Percentiles rank a stretch among this genome's conserved stretches.
These are phyloP conservation scores for Peniophora sp. DNA, from an alignment of 1,284 basidiomycete species.

Conservation along the genomic window DNA sequence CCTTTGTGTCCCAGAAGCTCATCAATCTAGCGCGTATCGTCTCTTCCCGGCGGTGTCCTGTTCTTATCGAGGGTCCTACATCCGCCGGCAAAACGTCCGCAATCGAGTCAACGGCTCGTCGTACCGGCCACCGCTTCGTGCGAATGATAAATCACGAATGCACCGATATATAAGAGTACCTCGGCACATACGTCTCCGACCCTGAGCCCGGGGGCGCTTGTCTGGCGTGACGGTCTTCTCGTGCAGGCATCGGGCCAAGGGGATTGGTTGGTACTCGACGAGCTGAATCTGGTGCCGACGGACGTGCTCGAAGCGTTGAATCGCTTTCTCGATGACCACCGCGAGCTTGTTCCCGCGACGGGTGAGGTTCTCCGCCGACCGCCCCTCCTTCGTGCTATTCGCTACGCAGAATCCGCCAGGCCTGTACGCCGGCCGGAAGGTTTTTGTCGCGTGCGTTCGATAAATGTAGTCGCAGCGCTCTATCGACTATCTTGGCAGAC, in stretches of 20 bases:
- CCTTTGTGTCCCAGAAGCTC: slow-evolving; percentile 94
- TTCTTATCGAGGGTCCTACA: slow-evolving; percentile 97
- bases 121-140: slow-evolving; percentile 93
- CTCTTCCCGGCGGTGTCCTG: slow-evolving; percentile 83
- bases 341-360: slow-evolving; percentile 94
- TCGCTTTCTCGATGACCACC: slow-evolving; percentile 93
- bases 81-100: slow-evolving; percentile 98
- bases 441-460: slow-evolving; percentile 94
- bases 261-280: slow-evolving; percentile 98
- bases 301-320: slow-evolving; percentile 98
- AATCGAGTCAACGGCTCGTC: slow-evolving; percentile 89
- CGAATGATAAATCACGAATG: slow-evolving; percentile 99
- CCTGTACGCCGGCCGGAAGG: slow-evolving; percentile 94
- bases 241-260: slow-evolving; percentile 89
- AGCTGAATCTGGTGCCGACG: slow-evolving; percentile 95
- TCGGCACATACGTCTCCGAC: slow-evolving; percentile 96
- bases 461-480: slow-evolving; percentile 51
- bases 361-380: slow-evolving; percentile 91
- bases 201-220: slow-evolving; percentile 85
- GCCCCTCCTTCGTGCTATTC: slow-evolving; percentile 96
- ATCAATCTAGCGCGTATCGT: slow-evolving; percentile 90
- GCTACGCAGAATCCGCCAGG: slow-evolving; percentile 98
- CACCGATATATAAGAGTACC: slow-evolving; percentile 98
- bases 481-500: slow-evolving; percentile 14
- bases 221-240: slow-evolving; percentile 91